Percentiles rank a stretch among this genome's conserved stretches.
phyloP scores from a whole-genome alignment of 179 eudicot species.

The Corrigiola litoralis region DNA sequence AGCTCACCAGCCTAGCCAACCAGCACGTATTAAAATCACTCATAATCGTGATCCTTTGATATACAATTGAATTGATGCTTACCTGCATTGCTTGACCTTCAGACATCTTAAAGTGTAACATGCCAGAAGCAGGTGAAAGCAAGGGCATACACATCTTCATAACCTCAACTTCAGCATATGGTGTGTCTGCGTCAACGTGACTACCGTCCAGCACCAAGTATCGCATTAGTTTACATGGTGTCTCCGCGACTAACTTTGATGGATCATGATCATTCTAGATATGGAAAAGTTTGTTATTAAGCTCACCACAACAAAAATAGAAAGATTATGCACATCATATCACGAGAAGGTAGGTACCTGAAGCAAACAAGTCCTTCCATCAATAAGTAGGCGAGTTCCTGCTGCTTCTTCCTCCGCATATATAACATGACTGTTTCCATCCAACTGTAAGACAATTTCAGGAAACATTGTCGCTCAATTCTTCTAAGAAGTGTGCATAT shows the following conservation, averaged over 20 bases:
- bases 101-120: slow-evolving; percentile 71
- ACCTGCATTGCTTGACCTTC: slow-evolving; percentile 99
- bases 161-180: slow-evolving; percentile 98
- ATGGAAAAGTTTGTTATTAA: slow-evolving; percentile 16
- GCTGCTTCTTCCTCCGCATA: slow-evolving; percentile 99
- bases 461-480: not conserved
- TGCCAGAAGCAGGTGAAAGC: slow-evolving; percentile 96
- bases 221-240: slow-evolving; percentile 96
- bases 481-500: not conserved
- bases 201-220: slow-evolving; percentile 80
- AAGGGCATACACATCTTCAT: slow-evolving; percentile 99
- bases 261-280: slow-evolving; percentile 98
- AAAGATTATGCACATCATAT: slow-evolving; percentile 10
- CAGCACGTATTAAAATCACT: no score
- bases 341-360: slow-evolving; percentile 47
- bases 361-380: slow-evolving; percentile 99
- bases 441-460: slow-evolving; percentile 47
- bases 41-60: no score
- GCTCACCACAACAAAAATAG: slow-evolving; percentile 3
- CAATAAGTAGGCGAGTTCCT: slow-evolving; percentile 99
- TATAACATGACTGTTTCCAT: slow-evolving; percentile 97
- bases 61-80: not conserved
- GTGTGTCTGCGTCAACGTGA: slow-evolving; percentile 95
- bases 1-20: slow-evolving; percentile 80
- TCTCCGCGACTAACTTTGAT: slow-evolving; percentile 93